Conservation (phyloP, 148 eudicot genomes). For the Vaccinium macrocarpon region DNA sequence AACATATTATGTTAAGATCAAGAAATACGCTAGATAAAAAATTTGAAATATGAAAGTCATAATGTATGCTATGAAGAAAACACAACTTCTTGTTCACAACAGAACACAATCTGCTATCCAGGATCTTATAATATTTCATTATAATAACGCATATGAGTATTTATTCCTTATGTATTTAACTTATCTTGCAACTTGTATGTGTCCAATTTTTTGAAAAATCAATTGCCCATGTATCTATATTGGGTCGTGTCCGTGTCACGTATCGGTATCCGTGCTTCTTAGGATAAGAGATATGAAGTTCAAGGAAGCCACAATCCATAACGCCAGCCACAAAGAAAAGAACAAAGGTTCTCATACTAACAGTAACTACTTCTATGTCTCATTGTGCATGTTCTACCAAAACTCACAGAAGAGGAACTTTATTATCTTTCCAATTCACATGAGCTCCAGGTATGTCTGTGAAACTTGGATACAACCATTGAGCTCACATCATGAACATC, state of each 20-base stretch:
- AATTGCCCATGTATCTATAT: neutral
- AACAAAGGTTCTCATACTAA: neutral
- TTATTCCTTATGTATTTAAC: neutral
- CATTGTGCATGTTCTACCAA: neutral
- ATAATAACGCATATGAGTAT: neutral
- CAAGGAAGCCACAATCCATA: neutral
- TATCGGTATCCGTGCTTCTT: neutral
- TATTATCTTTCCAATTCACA: slow-evolving; percentile 36
- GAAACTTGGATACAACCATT: slow-evolving; percentile 1
- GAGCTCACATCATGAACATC: neutral
- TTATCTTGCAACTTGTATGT: neutral
- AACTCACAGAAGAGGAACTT: slow-evolving; percentile 48
- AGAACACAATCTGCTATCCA: neutral
- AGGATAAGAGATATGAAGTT: neutral
- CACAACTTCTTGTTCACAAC: neutral
- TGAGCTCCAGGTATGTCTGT: slow-evolving; percentile 48
- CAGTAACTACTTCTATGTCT: neutral
- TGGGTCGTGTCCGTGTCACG: neutral
- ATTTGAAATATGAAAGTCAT: neutral
- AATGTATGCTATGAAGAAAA: neutral
- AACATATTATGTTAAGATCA: no score
- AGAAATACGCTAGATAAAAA: neutral
- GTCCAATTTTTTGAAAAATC: neutral
- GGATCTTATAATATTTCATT: neutral
- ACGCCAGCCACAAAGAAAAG: neutral